Evolutionary conservation across 2,329 filamentous ascomycete species (phyloP), one percentile per base, ranked within the genome.

Genomic region (Microdochium paspali): DNA sequence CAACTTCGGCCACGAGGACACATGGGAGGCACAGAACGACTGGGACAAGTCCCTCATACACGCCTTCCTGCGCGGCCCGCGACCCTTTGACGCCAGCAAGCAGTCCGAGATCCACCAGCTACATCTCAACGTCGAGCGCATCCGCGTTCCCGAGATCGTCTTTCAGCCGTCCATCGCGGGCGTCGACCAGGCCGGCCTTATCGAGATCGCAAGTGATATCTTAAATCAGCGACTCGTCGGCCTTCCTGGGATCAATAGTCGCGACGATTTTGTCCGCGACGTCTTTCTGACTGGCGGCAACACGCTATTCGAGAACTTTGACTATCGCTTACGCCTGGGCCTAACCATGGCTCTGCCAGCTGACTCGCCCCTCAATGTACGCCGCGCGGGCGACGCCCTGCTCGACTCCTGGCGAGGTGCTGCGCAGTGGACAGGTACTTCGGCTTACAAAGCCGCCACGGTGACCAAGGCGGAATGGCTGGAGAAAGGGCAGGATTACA

Each of bases 271-370:
- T 40, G 69, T 96, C 21, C 81, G 80, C 43, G 91, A 98, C 62
- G 77, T 98, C 31, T 97, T 98, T 70, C 67, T 97, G 35, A 97
- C 91, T 0, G 91, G 93, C n/a, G 93, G 94, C 15, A 91, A 91
- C 63, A 89, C 87, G 0, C 68, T 95, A 43, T 95, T 96, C 67
- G 69, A 78, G 50, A 86, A 86, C 53, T 95, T 98, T 60, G 90
- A 96, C 58, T 84, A 94, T 58, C 74, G 91, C 25, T 69, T 97
- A 51, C 72, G 77, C 45, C 75, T 77, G 25, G 91, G 93, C 44
- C 70, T 97, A 46, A 76, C 78, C 31, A 80, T 82, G 1, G 77
- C 88, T 50, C 64, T 96, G 55, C 86, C 90, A 2, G 75, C 82
- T 13, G 83, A 82, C 12, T 70, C 82, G 18, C 72, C 77, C 25